phyloP scores from a whole-genome alignment of 495 filamentous ascomycete species.

The Glarea lozoyensis region DNA sequence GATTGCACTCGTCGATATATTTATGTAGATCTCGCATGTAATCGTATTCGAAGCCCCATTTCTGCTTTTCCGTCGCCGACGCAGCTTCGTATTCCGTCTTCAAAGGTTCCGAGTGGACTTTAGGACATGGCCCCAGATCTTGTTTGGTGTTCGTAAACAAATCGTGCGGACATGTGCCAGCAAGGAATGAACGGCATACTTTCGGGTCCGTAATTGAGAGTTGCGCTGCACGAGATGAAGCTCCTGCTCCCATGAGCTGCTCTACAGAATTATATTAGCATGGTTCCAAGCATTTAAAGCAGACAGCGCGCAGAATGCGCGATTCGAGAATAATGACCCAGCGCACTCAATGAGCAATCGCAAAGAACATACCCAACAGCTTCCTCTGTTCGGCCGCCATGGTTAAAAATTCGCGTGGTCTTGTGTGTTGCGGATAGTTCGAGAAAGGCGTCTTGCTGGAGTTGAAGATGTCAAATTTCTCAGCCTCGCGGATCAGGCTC shows the following conservation, averaged over 20 bases:
- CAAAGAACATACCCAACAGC: conserved; percentile 59
- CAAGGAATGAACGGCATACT: conserved; percentile 91
- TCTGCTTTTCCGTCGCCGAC: conserved; percentile 55
- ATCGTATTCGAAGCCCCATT: conserved; percentile 89
- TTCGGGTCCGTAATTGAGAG: conserved; percentile 86
- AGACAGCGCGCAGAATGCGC: conserved; percentile 1
- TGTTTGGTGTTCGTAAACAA: conserved; percentile 99
- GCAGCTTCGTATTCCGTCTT: conserved; percentile 78
- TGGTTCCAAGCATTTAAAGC: background rate
- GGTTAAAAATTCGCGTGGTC: conserved; percentile 2
- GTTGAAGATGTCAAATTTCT: conserved; percentile 13
- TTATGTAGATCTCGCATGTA: conserved; percentile 92
- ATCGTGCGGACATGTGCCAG: conserved; percentile 93
- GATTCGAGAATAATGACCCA: background rate
- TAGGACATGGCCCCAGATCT: conserved; percentile 86
- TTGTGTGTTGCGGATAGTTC: background rate
- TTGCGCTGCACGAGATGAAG: conserved; percentile 62
- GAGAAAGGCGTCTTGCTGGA: conserved; percentile 3
- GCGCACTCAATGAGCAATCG: background rate
- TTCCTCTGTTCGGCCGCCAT: conserved; percentile 97
- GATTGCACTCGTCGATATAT: conserved; percentile 95
- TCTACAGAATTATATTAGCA: conserved; percentile 33
- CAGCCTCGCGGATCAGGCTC: conserved; percentile 14
- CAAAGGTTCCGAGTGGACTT: conserved; percentile 80
- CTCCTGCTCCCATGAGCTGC: conserved; percentile 71